Percentiles rank a stretch among this genome's conserved stretches.
These are phyloP conservation scores for Paracoccidioides brasiliensis DNA, from an alignment of 2,329 filamentous ascomycete genomes.

Conservation along the genomic window DNA sequence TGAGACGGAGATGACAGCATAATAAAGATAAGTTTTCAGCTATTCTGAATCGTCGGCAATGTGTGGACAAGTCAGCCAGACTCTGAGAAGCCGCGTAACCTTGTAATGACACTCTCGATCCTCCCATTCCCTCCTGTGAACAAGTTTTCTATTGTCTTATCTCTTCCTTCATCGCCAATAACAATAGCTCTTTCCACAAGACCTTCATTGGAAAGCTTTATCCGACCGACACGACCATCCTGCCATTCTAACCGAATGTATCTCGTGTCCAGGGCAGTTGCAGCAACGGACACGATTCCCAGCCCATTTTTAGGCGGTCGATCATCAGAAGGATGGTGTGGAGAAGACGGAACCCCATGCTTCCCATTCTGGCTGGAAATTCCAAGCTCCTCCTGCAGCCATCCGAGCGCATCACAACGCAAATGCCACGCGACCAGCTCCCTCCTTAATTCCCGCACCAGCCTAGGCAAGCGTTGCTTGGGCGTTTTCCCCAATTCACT, in stretches of 20 bases:
- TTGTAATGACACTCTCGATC: conserved; percentile 23
- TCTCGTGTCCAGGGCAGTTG: conserved; percentile 27
- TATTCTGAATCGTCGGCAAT: not conserved
- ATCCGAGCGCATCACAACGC: conserved; percentile 25
- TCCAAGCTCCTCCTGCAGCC: conserved; percentile 23
- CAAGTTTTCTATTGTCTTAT: conserved; percentile 24
- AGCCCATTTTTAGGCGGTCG: conserved; percentile 12
- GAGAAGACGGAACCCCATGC: not conserved
- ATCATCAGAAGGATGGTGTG: not conserved
- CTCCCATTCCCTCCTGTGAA: conserved; percentile 24
- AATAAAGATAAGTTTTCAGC: not conserved
- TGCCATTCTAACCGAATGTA: conserved; percentile 33
- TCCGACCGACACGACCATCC: conserved; percentile 31
- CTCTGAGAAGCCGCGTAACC: conserved; percentile 13
- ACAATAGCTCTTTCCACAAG: conserved; percentile 31
- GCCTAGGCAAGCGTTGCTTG: conserved; percentile 25
- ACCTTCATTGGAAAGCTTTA: conserved; percentile 30
- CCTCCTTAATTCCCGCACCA: conserved; percentile 28
- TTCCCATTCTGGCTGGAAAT: conserved; percentile 10
- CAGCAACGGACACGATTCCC: conserved; percentile 24
- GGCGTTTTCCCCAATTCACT: conserved; percentile 10
- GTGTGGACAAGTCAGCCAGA: not conserved
- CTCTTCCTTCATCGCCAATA: conserved; percentile 27
- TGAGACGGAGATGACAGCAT: not conserved
- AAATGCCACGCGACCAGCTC: conserved; percentile 32